Conservation (phyloP, 768 basidiomycete genomes). For the Pisolithus sp. region DNA sequence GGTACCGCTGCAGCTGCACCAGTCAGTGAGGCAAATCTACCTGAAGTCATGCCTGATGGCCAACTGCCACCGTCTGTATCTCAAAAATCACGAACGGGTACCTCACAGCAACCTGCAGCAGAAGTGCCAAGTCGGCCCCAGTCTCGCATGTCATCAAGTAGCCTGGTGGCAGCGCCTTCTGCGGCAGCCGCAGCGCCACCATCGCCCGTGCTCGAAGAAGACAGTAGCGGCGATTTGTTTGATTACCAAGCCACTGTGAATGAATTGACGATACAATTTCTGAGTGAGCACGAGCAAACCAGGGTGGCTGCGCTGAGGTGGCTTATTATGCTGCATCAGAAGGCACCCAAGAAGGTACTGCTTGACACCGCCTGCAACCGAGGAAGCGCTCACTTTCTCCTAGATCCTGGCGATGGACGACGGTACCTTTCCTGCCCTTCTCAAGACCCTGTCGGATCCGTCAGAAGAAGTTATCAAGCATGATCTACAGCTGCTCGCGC, state of each 20-base stretch:
- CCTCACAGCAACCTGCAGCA: slow-evolving; percentile 19
- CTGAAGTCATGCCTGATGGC: slow-evolving; percentile 37
- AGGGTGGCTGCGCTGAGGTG: slow-evolving; percentile 93
- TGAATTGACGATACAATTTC: slow-evolving; percentile 85
- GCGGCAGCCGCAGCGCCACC: slow-evolving; percentile 24
- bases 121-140: slow-evolving; percentile 51
- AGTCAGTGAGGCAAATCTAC: slow-evolving; percentile 42
- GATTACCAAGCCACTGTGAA: slow-evolving; percentile 93
- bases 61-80: slow-evolving; percentile 18
- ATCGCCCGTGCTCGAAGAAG: slow-evolving; percentile 34
- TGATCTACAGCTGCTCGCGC: slow-evolving; percentile 90
- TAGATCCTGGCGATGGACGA: slow-evolving; percentile 96
- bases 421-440: slow-evolving; percentile 89
- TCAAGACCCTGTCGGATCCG: slow-evolving; percentile 93
- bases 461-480: slow-evolving; percentile 98
- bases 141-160: slow-evolving; percentile 51
- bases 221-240: slow-evolving; percentile 55
- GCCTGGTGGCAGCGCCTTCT: slow-evolving; percentile 30
- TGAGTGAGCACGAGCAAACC: slow-evolving; percentile 96
- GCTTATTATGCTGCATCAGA: slow-evolving; percentile 98
- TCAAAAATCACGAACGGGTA: slow-evolving; percentile 19
- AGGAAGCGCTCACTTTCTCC: background rate
- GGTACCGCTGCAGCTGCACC: slow-evolving; percentile 37
- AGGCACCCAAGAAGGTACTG: slow-evolving; percentile 89
- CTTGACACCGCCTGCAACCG: background rate